Base-by-base conservation (phyloP, 768 basidiomycete species). In the Termitomyces sp. region DNA sequence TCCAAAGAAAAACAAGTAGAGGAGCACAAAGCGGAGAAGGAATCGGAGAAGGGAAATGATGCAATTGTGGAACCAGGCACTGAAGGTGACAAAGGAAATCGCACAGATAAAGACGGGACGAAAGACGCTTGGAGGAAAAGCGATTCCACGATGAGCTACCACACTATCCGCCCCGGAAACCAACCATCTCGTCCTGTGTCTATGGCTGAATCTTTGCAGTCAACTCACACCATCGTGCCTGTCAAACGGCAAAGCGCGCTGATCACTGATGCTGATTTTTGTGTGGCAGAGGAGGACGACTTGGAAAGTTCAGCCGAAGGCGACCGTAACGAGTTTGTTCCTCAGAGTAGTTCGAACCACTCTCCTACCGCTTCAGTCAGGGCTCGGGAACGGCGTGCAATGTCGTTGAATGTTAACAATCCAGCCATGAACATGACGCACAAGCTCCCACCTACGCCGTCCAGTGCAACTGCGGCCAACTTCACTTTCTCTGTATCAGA, bases 101-200 rank as follows among this genome's bases (percentile, higher is more conserved):
- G 48, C n/a, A 60, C 60, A 8, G 69, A 73, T 55, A 74, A 75
- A 69, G 67, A 62, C 46, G 80, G 83, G 50, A 71, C 71, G 68
- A 92, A 88, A 76, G 91, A 92, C 64, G 78, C 80, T 36, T 89
- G 90, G 88, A 77, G 91, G 68, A 90, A 89, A 75, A 91, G 90
- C 66, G 91, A 93, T 72, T 87, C 91, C 7, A 91, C 90, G n/a
- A 84, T 88, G 69, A 88, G 89, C 67, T 86, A 88, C 69, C 83
- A 83, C 63, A 92, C 90, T 20, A 83, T 90, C 59, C 83, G 89
- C 35, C 83, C 86, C 39, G 78, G 83, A 15, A 71, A 70, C 38
- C 81, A 81, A 32, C 76, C 87, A 2, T 85, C 88, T 40, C 81
- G 91, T 16, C 91, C 91, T 4, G 88, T 90, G 36, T 92, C 91